Conservation (phyloP, 2,329 filamentous ascomycete species). For the Neonectria faginata region DNA sequence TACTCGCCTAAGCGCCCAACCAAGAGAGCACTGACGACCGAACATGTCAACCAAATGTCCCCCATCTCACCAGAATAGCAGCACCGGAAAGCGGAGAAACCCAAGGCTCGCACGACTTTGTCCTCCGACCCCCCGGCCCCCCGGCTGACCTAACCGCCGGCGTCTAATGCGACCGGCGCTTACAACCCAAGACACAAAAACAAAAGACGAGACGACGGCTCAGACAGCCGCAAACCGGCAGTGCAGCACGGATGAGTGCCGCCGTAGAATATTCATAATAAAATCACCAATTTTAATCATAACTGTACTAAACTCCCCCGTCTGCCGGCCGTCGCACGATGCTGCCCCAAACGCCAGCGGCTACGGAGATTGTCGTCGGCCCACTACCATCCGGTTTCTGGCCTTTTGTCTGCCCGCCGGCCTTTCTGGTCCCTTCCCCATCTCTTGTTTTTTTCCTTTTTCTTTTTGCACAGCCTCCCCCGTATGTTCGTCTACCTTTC, state of each 20-base stretch:
- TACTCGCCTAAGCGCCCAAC: slow-evolving; percentile 5
- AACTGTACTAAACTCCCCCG: slow-evolving; percentile 3
- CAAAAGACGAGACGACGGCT: slow-evolving; percentile 2
- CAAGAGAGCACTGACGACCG: not conserved
- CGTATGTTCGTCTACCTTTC: slow-evolving; percentile 20
- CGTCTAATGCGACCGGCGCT: slow-evolving; percentile 27
- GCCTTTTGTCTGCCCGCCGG: slow-evolving; percentile 3
- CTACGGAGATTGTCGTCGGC: slow-evolving; percentile 43
- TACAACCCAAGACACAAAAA: slow-evolving; percentile 4
- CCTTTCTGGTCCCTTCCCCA: slow-evolving; percentile 29
- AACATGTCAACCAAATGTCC: not conserved
- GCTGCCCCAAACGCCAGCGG: slow-evolving; percentile 33
- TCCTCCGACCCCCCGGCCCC: slow-evolving; percentile 18
- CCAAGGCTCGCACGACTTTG: slow-evolving; percentile 2
- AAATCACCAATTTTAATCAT: slow-evolving; percentile 17
- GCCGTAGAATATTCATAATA: slow-evolving; percentile 26
- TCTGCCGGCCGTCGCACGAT: slow-evolving; percentile 36
- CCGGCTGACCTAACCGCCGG: slow-evolving; percentile 22
- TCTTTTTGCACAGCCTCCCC: slow-evolving; percentile 20
- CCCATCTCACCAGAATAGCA: slow-evolving; percentile 20
- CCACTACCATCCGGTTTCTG: slow-evolving; percentile 32
- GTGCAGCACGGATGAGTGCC: not conserved
- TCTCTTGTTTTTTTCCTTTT: not conserved
- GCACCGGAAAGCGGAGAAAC: slow-evolving; percentile 11
- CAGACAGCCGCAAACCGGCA: not conserved